Evolutionary conservation across 768 basidiomycete genomes (phyloP).

Genomic region (Coprinopsis sp.): DNA sequence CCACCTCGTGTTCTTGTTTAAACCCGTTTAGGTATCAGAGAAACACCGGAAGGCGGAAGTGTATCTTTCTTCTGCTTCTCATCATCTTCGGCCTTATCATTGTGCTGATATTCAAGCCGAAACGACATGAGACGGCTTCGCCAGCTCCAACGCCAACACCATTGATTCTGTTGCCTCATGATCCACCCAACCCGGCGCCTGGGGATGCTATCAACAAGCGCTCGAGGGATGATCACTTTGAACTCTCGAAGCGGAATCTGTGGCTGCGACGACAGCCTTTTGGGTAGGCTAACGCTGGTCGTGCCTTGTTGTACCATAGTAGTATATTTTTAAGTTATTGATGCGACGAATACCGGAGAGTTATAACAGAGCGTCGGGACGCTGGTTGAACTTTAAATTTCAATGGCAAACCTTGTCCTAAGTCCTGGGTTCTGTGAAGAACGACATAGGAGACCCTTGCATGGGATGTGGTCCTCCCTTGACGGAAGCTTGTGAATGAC

Average conservation of each 20-base stretch:
- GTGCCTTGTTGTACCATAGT: slow-evolving; percentile 1
- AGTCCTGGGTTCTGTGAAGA: no score
- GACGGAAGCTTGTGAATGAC: no score
- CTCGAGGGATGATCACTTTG: slow-evolving; percentile 1
- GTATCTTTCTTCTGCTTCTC: slow-evolving; percentile 87
- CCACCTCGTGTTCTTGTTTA: slow-evolving; percentile 10
- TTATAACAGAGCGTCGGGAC: neutral
- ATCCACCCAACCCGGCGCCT: neutral
- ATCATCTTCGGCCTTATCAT: slow-evolving; percentile 86
- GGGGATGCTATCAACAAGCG: neutral
- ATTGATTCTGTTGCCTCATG: slow-evolving; percentile 7
- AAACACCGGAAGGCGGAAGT: slow-evolving; percentile 87
- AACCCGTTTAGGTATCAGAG: slow-evolving; percentile 72
- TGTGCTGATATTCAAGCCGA: slow-evolving; percentile 91
- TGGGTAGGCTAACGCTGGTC: slow-evolving; percentile 6
- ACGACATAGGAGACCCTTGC: no score
- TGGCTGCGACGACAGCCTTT: slow-evolving; percentile 10
- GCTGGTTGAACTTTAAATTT: neutral
- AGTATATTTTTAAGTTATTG: neutral
- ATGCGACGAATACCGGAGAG: slow-evolving; percentile 2
- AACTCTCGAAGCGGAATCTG: slow-evolving; percentile 1
- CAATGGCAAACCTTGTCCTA: no score
- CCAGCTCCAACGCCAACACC: slow-evolving; percentile 21
- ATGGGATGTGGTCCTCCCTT: no score
- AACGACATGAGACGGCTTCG: slow-evolving; percentile 39